phyloP scores from a whole-genome alignment of 2,329 filamentous ascomycete genomes.

The Sporothrix luriei region DNA sequence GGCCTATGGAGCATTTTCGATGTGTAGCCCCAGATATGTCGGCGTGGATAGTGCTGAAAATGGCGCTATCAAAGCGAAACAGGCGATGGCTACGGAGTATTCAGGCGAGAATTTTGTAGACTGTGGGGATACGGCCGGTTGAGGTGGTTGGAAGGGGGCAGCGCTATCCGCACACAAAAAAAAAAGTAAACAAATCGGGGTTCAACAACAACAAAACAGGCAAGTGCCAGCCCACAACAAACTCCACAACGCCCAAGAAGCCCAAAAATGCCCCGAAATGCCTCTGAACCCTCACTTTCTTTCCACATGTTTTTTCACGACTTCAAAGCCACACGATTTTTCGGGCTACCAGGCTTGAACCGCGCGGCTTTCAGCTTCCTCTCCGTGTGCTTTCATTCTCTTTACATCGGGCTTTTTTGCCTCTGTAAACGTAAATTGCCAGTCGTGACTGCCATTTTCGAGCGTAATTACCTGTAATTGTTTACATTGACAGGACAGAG shows the following conservation, averaged over 20 bases:
- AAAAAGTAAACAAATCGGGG: conserved; percentile 25
- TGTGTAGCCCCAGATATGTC: not conserved
- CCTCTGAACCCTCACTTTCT: conserved; percentile 9
- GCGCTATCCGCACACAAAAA: not conserved
- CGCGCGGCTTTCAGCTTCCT: not conserved
- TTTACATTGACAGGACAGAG: not conserved
- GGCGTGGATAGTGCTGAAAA: not conserved
- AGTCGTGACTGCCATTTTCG: conserved; percentile 5
- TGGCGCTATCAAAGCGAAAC: not conserved
- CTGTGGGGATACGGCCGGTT: conserved; percentile 2
- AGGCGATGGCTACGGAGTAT: too few species aligned
- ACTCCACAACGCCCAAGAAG: not conserved
- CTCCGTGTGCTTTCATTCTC: not conserved
- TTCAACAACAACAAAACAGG: conserved; percentile 4
- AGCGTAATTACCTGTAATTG: not conserved
- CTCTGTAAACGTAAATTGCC: not conserved
- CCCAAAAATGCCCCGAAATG: too few species aligned
- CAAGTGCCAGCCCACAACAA: conserved; percentile 2
- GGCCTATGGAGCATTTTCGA: conserved; percentile 7
- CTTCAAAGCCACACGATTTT: conserved; percentile 11
- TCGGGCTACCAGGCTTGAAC: not conserved
- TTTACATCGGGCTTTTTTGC: not conserved
- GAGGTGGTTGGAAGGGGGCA: conserved; percentile 22
- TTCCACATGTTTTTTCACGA: not conserved
- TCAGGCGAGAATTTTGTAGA: not conserved